phyloP scores from a whole-genome alignment of 2,329 filamentous ascomycete genomes.

The Pseudogymnoascus sp. region DNA sequence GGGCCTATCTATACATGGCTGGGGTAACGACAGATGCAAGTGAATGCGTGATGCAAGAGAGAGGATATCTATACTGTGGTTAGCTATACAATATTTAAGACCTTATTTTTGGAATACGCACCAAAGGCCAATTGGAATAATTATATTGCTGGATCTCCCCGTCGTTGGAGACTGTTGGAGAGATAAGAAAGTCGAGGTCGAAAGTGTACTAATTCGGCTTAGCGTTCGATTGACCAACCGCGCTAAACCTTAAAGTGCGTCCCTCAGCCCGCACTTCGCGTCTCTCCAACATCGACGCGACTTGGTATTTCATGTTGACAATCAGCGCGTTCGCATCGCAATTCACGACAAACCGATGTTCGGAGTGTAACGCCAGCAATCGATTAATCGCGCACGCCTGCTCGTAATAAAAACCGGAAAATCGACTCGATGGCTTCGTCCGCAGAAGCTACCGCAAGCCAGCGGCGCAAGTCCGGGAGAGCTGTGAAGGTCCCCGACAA shows the following conservation, averaged over 20 bases:
- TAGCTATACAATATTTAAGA: neutral
- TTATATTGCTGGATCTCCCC: neutral
- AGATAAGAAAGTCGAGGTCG: neutral
- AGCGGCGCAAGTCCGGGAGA: slow-evolving; percentile 62
- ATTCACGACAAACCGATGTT: neutral
- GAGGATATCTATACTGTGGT: neutral
- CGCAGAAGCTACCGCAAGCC: slow-evolving; percentile 39
- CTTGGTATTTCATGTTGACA: neutral
- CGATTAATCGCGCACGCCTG: neutral
- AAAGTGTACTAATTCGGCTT: neutral
- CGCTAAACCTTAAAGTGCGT: slow-evolving; percentile 5
- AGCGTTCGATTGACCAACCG: neutral
- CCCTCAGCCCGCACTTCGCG: slow-evolving; percentile 3
- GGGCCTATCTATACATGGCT: slow-evolving; percentile 24
- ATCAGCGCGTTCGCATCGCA: neutral
- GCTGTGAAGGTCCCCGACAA: slow-evolving; percentile 53
- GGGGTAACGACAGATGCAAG: neutral
- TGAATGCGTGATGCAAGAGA: neutral
- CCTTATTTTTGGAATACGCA: neutral
- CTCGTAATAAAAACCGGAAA: neutral
- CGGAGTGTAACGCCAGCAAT: neutral
- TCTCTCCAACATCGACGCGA: slow-evolving; percentile 3
- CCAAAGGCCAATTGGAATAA: neutral
- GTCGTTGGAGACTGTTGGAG: neutral
- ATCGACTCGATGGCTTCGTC: slow-evolving; percentile 47